A percentile compares a stretch with the other conserved stretches of the same genome.
Evolutionary conservation across 2,329 filamentous ascomycete species (phyloP).

Genomic region (Teratosphaeria pseudoeucalypti): DNA sequence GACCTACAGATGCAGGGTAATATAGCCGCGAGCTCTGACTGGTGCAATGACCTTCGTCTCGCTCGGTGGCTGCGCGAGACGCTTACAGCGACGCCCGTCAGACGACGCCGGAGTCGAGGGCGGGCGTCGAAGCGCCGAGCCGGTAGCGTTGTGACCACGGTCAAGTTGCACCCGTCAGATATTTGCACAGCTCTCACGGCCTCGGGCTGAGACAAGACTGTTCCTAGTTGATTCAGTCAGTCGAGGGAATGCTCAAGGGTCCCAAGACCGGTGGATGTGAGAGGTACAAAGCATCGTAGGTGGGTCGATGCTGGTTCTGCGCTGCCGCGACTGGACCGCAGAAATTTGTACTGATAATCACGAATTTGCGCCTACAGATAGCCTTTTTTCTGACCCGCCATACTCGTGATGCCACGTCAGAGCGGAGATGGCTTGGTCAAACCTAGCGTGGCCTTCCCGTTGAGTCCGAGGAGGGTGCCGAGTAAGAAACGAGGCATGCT

Average conservation of each 20-base stretch:
- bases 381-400: slow-evolving; percentile 19
- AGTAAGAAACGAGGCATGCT: slow-evolving; percentile 1
- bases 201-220: not conserved
- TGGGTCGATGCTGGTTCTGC: slow-evolving; percentile 9
- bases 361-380: slow-evolving; percentile 15
- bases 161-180: not conserved
- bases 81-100: slow-evolving; percentile 9
- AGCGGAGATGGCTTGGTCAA: slow-evolving; percentile 40
- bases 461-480: slow-evolving; percentile 15
- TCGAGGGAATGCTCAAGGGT: slow-evolving; percentile 2
- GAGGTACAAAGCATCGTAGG: not conserved
- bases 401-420: slow-evolving; percentile 40
- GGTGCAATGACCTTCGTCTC: slow-evolving; percentile 3
- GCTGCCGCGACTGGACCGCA: slow-evolving; percentile 6
- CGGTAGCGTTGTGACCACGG: not conserved
- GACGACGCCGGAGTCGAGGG: slow-evolving; percentile 5
- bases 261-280: slow-evolving; percentile 4
- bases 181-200: not conserved
- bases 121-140: slow-evolving; percentile 9
- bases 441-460: slow-evolving; percentile 34
- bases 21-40: slow-evolving; percentile 4
- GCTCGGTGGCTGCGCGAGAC: slow-evolving; percentile 8
- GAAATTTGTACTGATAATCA: slow-evolving; percentile 13
- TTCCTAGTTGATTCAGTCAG: not conserved
- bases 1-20: slow-evolving; percentile 8